Percentiles rank a stretch among this genome's conserved stretches.
These are phyloP conservation scores for Pyrus betulifolia DNA, from an alignment of 306 rosid species.

Conservation along the genomic window DNA sequence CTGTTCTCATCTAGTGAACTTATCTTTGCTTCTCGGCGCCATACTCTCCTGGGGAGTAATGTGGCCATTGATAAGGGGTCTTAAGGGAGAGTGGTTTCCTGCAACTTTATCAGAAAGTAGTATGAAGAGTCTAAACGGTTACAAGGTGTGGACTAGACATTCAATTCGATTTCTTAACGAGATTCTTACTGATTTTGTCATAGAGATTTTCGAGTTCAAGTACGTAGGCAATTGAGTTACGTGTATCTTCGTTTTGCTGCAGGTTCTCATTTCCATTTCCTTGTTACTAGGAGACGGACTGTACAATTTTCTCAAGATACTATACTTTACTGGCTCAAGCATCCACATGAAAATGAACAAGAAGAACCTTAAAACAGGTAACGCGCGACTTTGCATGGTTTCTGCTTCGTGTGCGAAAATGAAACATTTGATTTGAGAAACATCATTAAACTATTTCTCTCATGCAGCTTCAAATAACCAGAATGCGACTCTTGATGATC, in stretches of 20 bases:
- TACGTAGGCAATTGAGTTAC: conserved; percentile 10
- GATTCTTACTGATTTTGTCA: neutral
- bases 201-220: neutral
- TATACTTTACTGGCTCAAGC: conserved; percentile 52
- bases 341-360: conserved; percentile 40
- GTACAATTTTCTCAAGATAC: conserved; percentile 81
- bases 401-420: neutral
- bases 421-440: neutral
- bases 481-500: conserved; percentile 49
- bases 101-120: conserved; percentile 64
- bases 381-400: neutral
- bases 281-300: conserved; percentile 95
- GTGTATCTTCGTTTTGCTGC: conserved; percentile 16
- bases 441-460: conserved; percentile 3
- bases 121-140: conserved; percentile 91
- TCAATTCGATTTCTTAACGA: neutral
- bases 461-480: conserved; percentile 42
- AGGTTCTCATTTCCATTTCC: conserved; percentile 90
- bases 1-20: conserved; percentile 88
- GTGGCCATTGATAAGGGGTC: conserved; percentile 86
- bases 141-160: conserved; percentile 51
- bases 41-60: conserved; percentile 92
- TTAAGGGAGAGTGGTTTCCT: conserved; percentile 95
- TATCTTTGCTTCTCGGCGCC: conserved; percentile 88
- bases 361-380: conserved; percentile 48